A percentile compares a stretch with the other conserved stretches of the same genome.
Evolutionary conservation across 441 rosid species (phyloP).

Genomic region (Hypseocharis bilobata): DNA sequence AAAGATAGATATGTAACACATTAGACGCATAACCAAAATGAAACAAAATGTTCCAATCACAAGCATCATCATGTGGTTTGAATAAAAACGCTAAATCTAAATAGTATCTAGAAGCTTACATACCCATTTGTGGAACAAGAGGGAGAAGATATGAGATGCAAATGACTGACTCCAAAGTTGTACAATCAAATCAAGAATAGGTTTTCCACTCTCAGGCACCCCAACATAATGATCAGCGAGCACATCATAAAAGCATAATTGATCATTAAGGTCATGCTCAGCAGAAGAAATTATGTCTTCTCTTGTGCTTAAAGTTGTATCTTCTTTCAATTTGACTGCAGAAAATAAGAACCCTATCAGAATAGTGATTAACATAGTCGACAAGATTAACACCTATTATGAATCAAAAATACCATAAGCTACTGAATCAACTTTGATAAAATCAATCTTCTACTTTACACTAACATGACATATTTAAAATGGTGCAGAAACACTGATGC

Average conservation of each 20-base stretch:
- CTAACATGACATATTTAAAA: background rate
- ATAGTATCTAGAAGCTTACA: conserved; percentile 11
- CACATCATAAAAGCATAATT: conserved; percentile 69
- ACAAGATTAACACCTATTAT: background rate
- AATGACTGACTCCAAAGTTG: conserved; percentile 98
- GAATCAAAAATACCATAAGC: background rate
- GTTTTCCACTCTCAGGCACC: conserved; percentile 57
- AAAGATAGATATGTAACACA: background rate
- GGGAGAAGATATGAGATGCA: conserved; percentile 77
- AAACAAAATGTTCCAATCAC: conserved; percentile 1
- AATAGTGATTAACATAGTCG: background rate
- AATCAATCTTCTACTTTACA: background rate
- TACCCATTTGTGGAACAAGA: conserved; percentile 93
- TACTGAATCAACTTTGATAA: background rate
- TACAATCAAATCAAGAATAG: conserved; percentile 70
- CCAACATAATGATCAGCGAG: conserved; percentile 75
- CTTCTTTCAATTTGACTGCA: conserved; percentile 45
- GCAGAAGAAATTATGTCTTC: conserved; percentile 50
- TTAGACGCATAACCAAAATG: background rate
- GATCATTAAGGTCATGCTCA: conserved; percentile 33
- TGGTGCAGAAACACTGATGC: background rate
- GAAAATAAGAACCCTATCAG: conserved; percentile 10
- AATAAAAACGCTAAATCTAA: background rate
- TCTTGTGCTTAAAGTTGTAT: conserved; percentile 54
- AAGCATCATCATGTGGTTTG: conserved; percentile 3